A percentile compares a stretch with the other conserved stretches of the same genome.
Evolutionary conservation across 495 filamentous ascomycete species (phyloP).

Genomic region (Hypoxylon fuscum): DNA sequence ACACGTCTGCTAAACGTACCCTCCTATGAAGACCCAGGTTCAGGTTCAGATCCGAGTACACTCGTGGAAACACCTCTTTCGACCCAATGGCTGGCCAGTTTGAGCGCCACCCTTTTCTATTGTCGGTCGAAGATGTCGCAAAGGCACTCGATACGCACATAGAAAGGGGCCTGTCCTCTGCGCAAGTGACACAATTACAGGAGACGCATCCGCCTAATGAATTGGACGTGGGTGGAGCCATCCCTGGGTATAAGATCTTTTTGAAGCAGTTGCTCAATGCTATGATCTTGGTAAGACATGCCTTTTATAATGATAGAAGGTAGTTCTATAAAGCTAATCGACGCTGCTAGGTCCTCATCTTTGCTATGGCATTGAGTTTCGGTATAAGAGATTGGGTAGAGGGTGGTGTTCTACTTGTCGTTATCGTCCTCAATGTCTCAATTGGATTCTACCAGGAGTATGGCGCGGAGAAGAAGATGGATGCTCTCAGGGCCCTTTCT

Average conservation of each 20-base stretch:
- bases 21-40: constrained; percentile 17
- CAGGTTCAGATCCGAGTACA: constrained; percentile 14
- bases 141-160: constrained; percentile 61
- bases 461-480: constrained; percentile 85
- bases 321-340: constrained; percentile 16
- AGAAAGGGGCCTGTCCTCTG: constrained; percentile 65
- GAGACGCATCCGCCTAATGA: constrained; percentile 68
- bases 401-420: constrained; percentile 81
- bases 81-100: constrained; percentile 53
- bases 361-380: constrained; percentile 86
- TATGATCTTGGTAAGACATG: constrained; percentile 67
- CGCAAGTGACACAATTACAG: constrained; percentile 59
- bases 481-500: constrained; percentile 77
- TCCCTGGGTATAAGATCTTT: constrained; percentile 71
- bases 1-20: constrained; percentile 1
- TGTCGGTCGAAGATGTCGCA: constrained; percentile 61
- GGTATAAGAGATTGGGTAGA: constrained; percentile 83
- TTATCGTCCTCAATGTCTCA: constrained; percentile 83
- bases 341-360: constrained; percentile 70
- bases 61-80: constrained; percentile 7
- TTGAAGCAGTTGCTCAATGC: constrained; percentile 72
- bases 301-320: background rate
- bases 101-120: constrained; percentile 62
- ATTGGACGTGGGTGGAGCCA: constrained; percentile 66
- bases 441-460: constrained; percentile 85